These are phyloP conservation scores for Waltergamsia citrina DNA, from an alignment of 2,329 filamentous ascomycete genomes.

Conservation along the genomic window DNA sequence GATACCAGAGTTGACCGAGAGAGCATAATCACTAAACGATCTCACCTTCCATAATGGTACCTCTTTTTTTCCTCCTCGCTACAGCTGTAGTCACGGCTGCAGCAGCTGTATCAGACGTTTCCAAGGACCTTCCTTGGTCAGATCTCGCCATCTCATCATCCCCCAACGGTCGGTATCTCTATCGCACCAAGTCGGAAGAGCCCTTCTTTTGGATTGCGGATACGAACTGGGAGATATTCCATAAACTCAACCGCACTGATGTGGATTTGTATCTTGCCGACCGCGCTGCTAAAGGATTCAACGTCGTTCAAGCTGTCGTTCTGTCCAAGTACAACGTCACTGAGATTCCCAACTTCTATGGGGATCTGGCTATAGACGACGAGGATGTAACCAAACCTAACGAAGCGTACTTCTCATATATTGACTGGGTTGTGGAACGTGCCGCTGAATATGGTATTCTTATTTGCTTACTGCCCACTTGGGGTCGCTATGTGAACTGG, in stretches of 20 bases:
- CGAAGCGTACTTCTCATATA: background rate
- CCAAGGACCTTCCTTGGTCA: too few species aligned
- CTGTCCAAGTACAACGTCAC: background rate
- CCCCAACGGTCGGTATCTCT: background rate
- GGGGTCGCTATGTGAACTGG: background rate
- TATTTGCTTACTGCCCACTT: background rate
- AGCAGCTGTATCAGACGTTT: too few species aligned
- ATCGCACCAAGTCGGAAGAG: background rate
- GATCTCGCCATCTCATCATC: background rate
- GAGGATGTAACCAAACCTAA: background rate
- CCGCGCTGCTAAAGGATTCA: constrained; percentile 2
- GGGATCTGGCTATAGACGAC: background rate
- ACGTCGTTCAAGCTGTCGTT: background rate
- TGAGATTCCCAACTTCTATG: background rate
- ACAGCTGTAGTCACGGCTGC: too few species aligned
- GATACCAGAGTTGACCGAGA: too few species aligned
- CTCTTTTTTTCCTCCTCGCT: too few species aligned
- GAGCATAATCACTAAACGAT: too few species aligned
- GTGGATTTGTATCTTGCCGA: constrained; percentile 1
- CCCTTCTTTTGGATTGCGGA: constrained; percentile 1
- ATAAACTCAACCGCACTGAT: constrained; percentile 1
- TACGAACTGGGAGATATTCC: background rate
- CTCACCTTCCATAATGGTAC: too few species aligned
- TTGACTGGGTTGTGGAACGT: background rate
- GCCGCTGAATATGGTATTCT: constrained; percentile 1